Conservation (phyloP, 176 grass and related monocot genomes). For the Carex pumila region DNA sequence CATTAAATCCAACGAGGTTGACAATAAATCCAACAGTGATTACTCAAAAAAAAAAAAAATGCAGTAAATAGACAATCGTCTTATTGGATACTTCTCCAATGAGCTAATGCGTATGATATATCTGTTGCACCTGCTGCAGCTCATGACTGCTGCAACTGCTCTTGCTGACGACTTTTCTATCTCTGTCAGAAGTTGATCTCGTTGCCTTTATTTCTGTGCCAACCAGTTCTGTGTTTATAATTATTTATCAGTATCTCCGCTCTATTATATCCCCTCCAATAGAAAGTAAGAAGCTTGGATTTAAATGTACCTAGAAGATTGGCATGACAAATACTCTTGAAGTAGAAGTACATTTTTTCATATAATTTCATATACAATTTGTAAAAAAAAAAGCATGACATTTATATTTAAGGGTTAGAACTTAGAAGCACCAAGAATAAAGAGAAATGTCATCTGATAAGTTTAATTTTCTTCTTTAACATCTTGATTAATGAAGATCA, state of each 20-base stretch:
- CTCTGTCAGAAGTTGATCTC: background rate
- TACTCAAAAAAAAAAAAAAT: background rate
- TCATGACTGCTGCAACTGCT: background rate
- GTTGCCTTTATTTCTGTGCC: constrained; percentile 10
- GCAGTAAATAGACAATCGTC: background rate
- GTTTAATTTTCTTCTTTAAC: background rate
- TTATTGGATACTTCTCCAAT: background rate
- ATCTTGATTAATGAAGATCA: background rate
- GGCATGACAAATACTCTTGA: background rate
- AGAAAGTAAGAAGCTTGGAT: background rate
- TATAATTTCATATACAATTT: background rate
- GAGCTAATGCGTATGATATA: background rate
- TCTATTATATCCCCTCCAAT: background rate
- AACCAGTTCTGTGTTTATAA: background rate
- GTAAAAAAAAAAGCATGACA: background rate
- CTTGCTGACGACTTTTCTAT: background rate
- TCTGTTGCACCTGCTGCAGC: background rate
- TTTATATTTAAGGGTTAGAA: background rate
- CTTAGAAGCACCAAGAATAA: background rate
- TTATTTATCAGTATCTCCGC: background rate
- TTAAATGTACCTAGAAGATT: background rate
- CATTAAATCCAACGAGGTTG: no score
- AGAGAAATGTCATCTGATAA: background rate
- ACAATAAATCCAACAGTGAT: no score
- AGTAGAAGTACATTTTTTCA: background rate